Percentiles rank a stretch among this genome's conserved stretches.
Evolutionary conservation across 805 yeast genomes (phyloP).

Genomic region (Alloascoidea africana): DNA sequence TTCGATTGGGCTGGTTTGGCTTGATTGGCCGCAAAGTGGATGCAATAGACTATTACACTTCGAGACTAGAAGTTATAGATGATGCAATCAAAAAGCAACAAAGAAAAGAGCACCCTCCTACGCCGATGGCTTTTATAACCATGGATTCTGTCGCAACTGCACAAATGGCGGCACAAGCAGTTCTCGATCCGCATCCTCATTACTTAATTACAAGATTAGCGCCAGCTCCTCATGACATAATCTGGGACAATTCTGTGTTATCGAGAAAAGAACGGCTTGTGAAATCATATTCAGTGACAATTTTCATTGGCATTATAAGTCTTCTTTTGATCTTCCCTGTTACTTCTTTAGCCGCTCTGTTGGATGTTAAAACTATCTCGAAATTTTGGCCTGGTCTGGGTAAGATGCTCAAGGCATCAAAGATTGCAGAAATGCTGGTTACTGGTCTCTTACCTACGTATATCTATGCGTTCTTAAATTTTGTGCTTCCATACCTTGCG

Average conservation of each 20-base stretch:
- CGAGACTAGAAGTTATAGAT: constrained; percentile 54
- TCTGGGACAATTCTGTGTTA: constrained; percentile 83
- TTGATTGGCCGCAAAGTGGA: constrained; percentile 58
- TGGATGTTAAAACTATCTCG: constrained; percentile 64
- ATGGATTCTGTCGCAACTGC: constrained; percentile 94
- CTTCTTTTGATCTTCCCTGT: constrained; percentile 73
- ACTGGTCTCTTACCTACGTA: constrained; percentile 88
- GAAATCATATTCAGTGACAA: constrained; percentile 48
- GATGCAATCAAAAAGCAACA: constrained; percentile 53
- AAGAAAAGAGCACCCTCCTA: constrained; percentile 55
- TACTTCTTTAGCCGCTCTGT: constrained; percentile 65
- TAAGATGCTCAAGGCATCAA: constrained; percentile 39
- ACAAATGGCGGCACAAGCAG: constrained; percentile 93
- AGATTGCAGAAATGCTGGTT: constrained; percentile 64
- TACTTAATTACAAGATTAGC: constrained; percentile 73
- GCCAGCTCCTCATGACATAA: constrained; percentile 91
- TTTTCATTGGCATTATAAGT: constrained; percentile 52
- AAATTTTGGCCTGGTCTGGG: constrained; percentile 79
- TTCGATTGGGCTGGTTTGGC: constrained; percentile 46
- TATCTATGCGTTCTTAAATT: constrained; percentile 73
- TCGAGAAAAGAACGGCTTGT: constrained; percentile 57
- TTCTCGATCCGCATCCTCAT: constrained; percentile 78
- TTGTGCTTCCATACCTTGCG: constrained; percentile 72
- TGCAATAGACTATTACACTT: constrained; percentile 64
- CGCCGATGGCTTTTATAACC: constrained; percentile 86